Conservation (phyloP, 371 early-diverging fungal genomes). For the Capniomyces stellatus region DNA sequence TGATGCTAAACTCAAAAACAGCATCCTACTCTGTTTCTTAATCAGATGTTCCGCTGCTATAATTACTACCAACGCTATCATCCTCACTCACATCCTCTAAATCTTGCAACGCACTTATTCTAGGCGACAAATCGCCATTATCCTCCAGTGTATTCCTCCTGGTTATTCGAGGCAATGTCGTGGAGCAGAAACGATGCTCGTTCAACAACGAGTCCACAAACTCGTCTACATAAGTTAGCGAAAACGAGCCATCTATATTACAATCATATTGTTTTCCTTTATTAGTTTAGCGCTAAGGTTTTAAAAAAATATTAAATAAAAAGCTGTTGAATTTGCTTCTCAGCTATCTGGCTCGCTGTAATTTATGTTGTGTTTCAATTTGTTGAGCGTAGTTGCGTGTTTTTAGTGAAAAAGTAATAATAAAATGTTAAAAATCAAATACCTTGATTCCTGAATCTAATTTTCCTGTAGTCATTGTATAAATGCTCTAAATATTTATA, state of each 20-base stretch:
- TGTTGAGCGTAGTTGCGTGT: background rate
- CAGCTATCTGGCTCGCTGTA: no score
- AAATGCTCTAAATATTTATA: constrained; percentile 76
- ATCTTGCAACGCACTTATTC: constrained; percentile 54
- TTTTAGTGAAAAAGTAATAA: background rate
- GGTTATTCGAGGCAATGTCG: constrained; percentile 66
- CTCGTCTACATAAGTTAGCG: constrained; percentile 69
- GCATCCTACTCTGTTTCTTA: no score
- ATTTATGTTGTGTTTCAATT: no score
- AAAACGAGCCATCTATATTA: constrained; percentile 23
- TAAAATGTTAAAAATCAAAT: background rate
- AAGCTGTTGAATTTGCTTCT: background rate
- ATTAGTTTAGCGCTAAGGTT: background rate
- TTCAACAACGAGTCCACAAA: constrained; percentile 71
- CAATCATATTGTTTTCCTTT: background rate
- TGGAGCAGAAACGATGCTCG: constrained; percentile 69
- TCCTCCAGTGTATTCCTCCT: constrained; percentile 72
- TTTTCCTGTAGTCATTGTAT: constrained; percentile 66
- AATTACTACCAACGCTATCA: constrained; percentile 1
- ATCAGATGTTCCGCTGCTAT: background rate
- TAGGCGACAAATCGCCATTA: constrained; percentile 59
- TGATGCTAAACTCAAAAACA: no score
- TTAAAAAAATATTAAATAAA: background rate
- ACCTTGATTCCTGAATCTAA: constrained; percentile 33
- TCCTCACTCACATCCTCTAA: constrained; percentile 6